Percentiles rank a stretch among this genome's conserved stretches.
phyloP scores from a whole-genome alignment of 257 asterid genomes.

The Fraxinus pennsylvanica region DNA sequence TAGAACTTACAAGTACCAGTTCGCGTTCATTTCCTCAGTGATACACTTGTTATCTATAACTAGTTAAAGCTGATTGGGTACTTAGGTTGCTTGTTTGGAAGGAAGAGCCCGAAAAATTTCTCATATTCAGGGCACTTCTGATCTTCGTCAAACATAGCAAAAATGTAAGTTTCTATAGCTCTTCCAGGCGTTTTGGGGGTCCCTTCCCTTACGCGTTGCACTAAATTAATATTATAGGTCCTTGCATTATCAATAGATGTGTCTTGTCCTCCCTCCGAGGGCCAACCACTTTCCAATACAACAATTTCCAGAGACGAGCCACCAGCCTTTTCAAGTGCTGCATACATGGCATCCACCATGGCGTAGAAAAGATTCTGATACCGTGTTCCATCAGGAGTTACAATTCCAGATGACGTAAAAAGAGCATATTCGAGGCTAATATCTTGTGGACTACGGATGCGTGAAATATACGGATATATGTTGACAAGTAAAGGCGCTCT shows the following conservation, averaged over 20 bases:
- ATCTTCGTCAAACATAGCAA: no score
- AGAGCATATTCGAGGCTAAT: slow-evolving; percentile 18
- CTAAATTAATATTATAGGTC: not conserved
- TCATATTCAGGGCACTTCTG: no score
- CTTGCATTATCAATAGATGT: not conserved
- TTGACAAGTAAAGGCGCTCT: slow-evolving; percentile 19
- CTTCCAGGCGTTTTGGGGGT: not conserved
- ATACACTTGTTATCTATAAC: not conserved
- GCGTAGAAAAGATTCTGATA: not conserved
- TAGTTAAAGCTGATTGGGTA: not conserved
- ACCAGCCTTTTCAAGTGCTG: not conserved
- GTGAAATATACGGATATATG: slow-evolving; percentile 31
- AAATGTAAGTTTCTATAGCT: not conserved
- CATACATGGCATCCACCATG: not conserved
- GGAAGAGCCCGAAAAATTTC: no score
- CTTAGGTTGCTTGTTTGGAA: not conserved
- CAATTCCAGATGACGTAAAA: not conserved
- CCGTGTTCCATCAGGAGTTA: not conserved
- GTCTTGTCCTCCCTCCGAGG: slow-evolving; percentile 20
- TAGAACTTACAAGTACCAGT: not conserved
- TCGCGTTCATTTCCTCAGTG: not conserved
- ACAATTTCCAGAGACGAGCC: not conserved
- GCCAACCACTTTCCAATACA: slow-evolving; percentile 38
- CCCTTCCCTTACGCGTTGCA: not conserved
- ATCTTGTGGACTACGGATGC: not conserved